Base-by-base conservation (phyloP, 148 eudicot species). In the Selenicereus undatus region DNA sequence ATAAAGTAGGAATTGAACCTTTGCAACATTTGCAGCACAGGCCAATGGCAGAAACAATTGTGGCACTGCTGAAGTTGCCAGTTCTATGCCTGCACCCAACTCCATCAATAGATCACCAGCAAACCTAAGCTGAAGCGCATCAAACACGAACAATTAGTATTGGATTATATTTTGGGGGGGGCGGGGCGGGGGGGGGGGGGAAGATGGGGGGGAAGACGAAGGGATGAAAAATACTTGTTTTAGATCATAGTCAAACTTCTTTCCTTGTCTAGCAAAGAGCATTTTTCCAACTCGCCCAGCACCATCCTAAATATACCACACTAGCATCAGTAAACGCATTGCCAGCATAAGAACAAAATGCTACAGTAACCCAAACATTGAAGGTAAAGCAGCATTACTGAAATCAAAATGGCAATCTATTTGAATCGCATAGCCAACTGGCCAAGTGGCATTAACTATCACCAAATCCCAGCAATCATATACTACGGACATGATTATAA, bases 271-370 rank as follows among this genome's bases (percentile, higher is more conserved):
- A 82, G 99, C 85, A 89, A 89, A 96, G 73, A 96, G 91, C 99
- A 96, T 94, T 88, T 96, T 96, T 73, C 99, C 99, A 39, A 96
- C 89, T 77, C 99, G 89, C 26, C 99, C 99, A 81, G 99, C 97
- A 74, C 98, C 99, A 90, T 96, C 98, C 99, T 96, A 78, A 5
- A 48, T 81, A 82, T 48, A 82, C 32, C 36, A 52, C 64, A 74
- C 11, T 35, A 70, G 42, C 69, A 82, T 80, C 29, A 79, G 52
- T n/a, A 70, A 48, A 81, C 30, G 66, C 11, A 4, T 29, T 43
- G 27, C 60, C 16, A 30, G 27, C 35, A 51, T 13, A 56, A 70
- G 64, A 75, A 42, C 39, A 20, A 26, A 75, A 27, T 16, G 24
- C 26, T 20, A 17, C 45, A 54, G 64, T 39, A 60, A 45, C 26